phyloP scores from a whole-genome alignment of 306 rosid genomes.

The Prunus fruticosa region DNA sequence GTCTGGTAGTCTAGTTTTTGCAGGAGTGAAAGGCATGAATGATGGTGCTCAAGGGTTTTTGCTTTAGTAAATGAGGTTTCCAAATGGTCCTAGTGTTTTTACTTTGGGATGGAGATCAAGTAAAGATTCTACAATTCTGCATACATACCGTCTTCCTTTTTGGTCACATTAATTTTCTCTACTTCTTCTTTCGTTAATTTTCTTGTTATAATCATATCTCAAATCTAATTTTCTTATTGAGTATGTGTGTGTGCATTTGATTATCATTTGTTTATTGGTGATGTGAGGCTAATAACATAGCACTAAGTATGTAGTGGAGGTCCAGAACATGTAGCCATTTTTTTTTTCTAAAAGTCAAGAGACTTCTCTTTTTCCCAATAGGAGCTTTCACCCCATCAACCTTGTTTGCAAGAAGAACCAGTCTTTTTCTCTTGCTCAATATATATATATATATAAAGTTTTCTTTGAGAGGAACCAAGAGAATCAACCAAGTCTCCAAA shows the following conservation, averaged over 20 bases:
- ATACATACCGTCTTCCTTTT: not conserved
- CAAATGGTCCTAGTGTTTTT: slow-evolving; percentile 4
- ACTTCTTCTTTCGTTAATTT: not conserved
- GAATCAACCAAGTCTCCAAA: not conserved
- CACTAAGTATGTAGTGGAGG: slow-evolving; percentile 15
- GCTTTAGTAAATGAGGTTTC: not conserved
- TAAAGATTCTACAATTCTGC: slow-evolving; percentile 7
- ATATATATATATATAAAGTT: no score
- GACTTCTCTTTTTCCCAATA: not conserved
- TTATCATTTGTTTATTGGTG: not conserved
- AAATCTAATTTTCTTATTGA: no score
- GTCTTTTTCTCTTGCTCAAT: not conserved
- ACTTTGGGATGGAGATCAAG: not conserved
- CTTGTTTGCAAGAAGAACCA: slow-evolving; percentile 1
- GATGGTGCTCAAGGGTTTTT: not conserved
- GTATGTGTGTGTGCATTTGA: not conserved
- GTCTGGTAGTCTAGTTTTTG: not conserved
- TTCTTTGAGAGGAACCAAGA: not conserved
- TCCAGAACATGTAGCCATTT: not conserved
- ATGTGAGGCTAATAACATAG: not conserved
- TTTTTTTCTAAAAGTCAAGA: slow-evolving; percentile 2
- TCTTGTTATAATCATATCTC: not conserved
- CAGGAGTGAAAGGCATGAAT: not conserved
- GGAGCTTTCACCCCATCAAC: slow-evolving; percentile 5
- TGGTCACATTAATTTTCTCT: not conserved